Base-by-base conservation (phyloP, 306 rosid species). In the Sophora flavescens region DNA sequence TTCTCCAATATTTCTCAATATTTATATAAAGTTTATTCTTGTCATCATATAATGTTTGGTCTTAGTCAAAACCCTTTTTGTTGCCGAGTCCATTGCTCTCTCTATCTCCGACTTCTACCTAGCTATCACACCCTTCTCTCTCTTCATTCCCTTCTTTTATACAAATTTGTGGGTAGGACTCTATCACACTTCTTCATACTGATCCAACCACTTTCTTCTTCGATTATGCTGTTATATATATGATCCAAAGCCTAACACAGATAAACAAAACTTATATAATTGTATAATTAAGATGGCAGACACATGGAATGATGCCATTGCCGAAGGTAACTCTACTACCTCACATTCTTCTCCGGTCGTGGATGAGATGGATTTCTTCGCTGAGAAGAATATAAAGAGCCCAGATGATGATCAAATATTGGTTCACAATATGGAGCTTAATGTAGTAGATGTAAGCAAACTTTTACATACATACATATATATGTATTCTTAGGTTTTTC, bases 51-150 rank as follows among this genome's bases (percentile, higher is more conserved):
- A 47, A 33, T 45, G 54, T 52, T 58, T 87, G 93, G 88, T 87
- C 91, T 77, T 68, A 84, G 90, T 86, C 88, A 70, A 84, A 87
- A 72, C 87, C 86, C 86, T 70, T 84, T 84, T 87, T 82, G 59
- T 70, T 80, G 91, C 90, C 87, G 91, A 81, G 86, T 89, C 85
- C 82, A 65, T 82, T 82, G 91, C 89, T 71, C 84, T 77, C 75
- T 45, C 68, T 17, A 47, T 62, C 82, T 70, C 79, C 73, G 84
- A 80, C 84, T 84, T 69, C 60, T 72, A 75, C 74, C 60, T 26
- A 75, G 69, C 58, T 26, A 16, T 45, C 51, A 17, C 41, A 26
- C 32, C 78, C 53, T 22, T 28, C 8, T 68, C 62, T 68, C 80
- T 76, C 74, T 81, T 64, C 50, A 22, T 32, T 53, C 22, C 36